A percentile compares a stretch with the other conserved stretches of the same genome.
phyloP scores from a whole-genome alignment of 169 alveolate species.

The Sarcocystis neurona region DNA sequence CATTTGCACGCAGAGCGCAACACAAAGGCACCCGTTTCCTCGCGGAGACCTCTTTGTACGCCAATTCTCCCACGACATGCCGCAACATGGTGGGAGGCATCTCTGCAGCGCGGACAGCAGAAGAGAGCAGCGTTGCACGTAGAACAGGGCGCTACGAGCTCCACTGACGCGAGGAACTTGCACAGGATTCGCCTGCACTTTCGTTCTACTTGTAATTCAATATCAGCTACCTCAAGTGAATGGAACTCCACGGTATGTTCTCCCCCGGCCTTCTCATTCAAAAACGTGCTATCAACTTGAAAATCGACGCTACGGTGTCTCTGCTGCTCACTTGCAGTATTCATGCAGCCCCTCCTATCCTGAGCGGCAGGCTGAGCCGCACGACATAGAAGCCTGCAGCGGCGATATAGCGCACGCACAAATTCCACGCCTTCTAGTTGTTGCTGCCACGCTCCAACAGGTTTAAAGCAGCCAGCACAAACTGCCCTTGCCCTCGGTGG shows the following conservation, averaged over 20 bases:
- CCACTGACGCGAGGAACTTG: neutral
- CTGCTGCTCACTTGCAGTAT: too few relatives aligned
- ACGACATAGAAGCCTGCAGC: too few relatives aligned
- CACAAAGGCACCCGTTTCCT: neutral
- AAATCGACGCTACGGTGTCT: too few relatives aligned
- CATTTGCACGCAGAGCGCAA: neutral
- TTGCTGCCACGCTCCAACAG: neutral
- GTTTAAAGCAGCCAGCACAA: neutral
- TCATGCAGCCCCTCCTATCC: too few relatives aligned
- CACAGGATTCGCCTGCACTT: neutral
- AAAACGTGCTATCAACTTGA: too few relatives aligned
- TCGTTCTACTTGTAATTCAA: neutral
- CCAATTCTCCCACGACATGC: neutral
- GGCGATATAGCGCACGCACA: too few relatives aligned
- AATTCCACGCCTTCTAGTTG: too few relatives aligned
- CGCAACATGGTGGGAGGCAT: neutral
- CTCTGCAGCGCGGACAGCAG: neutral
- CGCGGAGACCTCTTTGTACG: neutral
- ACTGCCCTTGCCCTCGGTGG: neutral
- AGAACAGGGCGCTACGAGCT: neutral
- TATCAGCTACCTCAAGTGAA: neutral
- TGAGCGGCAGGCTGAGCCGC: too few relatives aligned
- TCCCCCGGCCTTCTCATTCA: too few relatives aligned
- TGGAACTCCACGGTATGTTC: too few relatives aligned
- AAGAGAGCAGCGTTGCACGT: neutral